Evolutionary conservation across 345 rosid species (phyloP), one percentile per base, ranked within the genome.

Genomic region (Eucalyptus marginata): DNA sequence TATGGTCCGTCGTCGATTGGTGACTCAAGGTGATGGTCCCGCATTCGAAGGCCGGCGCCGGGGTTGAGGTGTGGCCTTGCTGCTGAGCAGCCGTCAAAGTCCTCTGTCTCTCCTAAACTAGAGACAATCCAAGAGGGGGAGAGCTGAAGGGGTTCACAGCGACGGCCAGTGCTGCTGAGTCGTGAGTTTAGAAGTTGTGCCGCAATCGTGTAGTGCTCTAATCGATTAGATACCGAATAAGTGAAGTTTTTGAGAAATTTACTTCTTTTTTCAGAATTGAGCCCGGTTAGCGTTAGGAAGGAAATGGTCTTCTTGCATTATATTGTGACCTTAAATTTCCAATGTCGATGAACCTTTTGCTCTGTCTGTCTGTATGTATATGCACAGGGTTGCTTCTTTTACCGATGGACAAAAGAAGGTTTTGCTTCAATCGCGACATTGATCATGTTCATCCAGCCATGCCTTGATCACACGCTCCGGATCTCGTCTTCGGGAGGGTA

Each of bases 61-160:
- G 92, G 93, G 86, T 92, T 7, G 95, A 94, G 93, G 92, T 11
- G 92, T 90, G 7, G 94, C 95, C 7, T 66, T 85, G 4, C 93
- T 90, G 84, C 86, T 93, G 89, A 31, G 27, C 89, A 83, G 33
- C 91, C 88, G 3, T 83, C 46, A 14, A 92, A 90, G 89, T 79
- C 90, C 33, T 92, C 94, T 7, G 88, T 47, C 86, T 86, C 88
- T 58, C 93, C 95, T 3, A 90, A 84, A 10, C 81, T 94, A 44
- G 96, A 94, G 89, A 92, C 95, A 1, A 94, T 94, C 22, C 86
- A 68, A 52, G 94, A 93, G n/a, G 86, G 95, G 92, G 81, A 86
- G 52, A 87, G 88, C 79, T 4, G 94, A 93, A 89, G n/a, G 94
- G 93, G 13, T 66, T 81, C 16, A 2, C n/a, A n/a, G n/a, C n/a